Evolutionary conservation across 768 basidiomycete species (phyloP).

Genomic region (Ramaria rubella): DNA sequence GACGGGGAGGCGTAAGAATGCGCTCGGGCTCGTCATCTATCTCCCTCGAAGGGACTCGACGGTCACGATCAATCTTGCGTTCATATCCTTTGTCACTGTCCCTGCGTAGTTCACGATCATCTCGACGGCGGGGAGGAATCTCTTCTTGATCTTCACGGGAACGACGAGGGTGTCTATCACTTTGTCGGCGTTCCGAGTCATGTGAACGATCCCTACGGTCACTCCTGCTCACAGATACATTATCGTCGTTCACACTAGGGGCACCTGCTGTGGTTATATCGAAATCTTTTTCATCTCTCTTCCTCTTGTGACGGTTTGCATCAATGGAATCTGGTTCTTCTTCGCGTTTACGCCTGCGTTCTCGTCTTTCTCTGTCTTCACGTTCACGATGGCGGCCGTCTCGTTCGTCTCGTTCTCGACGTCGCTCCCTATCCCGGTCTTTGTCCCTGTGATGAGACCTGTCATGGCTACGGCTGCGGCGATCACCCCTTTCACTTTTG

Average conservation of each 20-base stretch:
- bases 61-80: slow-evolving; percentile 9
- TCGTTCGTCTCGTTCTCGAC: slow-evolving; percentile 39
- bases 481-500: slow-evolving; percentile 36
- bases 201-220: slow-evolving; percentile 43
- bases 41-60: background rate
- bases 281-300: slow-evolving; percentile 48
- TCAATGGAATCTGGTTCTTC: slow-evolving; percentile 52
- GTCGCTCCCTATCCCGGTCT: slow-evolving; percentile 31
- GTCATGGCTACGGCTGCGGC: slow-evolving; percentile 29
- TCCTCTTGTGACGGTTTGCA: slow-evolving; percentile 62
- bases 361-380: slow-evolving; percentile 43
- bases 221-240: slow-evolving; percentile 37
- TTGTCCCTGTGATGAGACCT: slow-evolving; percentile 28
- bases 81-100: slow-evolving; percentile 20
- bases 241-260: slow-evolving; percentile 38
- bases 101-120: slow-evolving; percentile 37
- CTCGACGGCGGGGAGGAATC: slow-evolving; percentile 33
- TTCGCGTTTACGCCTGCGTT: slow-evolving; percentile 58
- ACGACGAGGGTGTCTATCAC: slow-evolving; percentile 39
- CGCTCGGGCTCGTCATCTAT: background rate
- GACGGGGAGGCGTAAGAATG: slow-evolving; percentile 18
- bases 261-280: slow-evolving; percentile 40
- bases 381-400: slow-evolving; percentile 43
- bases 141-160: slow-evolving; percentile 62
- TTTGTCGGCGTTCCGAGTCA: slow-evolving; percentile 45